A percentile compares a stretch with the other conserved stretches of the same genome.
These are phyloP conservation scores for Phytophthora crassamura DNA, from an alignment of 352 stramenopile species.

Conservation along the genomic window DNA sequence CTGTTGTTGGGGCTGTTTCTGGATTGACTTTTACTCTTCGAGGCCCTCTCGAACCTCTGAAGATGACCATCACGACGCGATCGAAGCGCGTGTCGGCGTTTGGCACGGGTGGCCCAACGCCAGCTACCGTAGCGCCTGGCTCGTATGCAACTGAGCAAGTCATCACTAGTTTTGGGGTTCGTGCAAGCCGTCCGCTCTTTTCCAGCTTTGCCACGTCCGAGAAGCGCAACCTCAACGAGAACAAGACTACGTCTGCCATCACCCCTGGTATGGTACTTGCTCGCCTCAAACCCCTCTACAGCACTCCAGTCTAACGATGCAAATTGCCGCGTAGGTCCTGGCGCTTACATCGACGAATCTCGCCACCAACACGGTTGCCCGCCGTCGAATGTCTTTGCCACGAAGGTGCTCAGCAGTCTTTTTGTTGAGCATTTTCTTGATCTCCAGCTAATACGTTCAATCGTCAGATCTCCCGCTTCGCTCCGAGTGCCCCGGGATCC, in stretches of 20 bases:
- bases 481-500: constrained; percentile 71
- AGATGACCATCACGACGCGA: constrained; percentile 82
- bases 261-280: constrained; percentile 49
- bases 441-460: not conserved
- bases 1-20: constrained; percentile 17
- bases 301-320: not conserved
- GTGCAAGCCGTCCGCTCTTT: constrained; percentile 44
- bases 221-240: constrained; percentile 80
- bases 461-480: constrained; percentile 72
- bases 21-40: not conserved
- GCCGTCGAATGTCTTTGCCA: constrained; percentile 73
- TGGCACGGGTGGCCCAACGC: constrained; percentile 45
- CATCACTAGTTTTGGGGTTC: constrained; percentile 56
- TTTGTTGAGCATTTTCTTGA: not conserved
- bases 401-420: constrained; percentile 44
- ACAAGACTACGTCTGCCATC: constrained; percentile 80
- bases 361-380: constrained; percentile 17
- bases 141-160: constrained; percentile 64
- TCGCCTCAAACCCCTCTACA: not conserved
- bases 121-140: constrained; percentile 65
- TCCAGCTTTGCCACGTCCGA: constrained; percentile 78
- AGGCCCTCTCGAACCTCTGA: not conserved
- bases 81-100: constrained; percentile 79
- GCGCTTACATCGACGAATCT: constrained; percentile 52
- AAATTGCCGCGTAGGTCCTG: constrained; percentile 44